Conservation (phyloP, 2,329 filamentous ascomycete genomes). For the Graphiopsis chlorocephala region DNA sequence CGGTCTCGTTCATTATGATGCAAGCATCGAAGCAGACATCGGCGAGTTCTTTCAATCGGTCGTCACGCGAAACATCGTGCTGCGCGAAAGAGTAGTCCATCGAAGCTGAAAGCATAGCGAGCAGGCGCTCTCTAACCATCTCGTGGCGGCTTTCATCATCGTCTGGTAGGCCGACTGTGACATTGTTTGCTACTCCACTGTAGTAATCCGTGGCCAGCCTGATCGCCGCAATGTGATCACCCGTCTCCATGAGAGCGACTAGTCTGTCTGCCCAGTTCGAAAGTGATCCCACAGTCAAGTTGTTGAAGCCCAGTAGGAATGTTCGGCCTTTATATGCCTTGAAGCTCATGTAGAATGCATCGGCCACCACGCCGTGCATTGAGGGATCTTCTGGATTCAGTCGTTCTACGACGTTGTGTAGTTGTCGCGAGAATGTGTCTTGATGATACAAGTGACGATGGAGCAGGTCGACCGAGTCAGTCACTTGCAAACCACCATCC, state of each 20-base stretch:
- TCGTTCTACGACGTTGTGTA: slow-evolving; percentile 81
- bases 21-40: slow-evolving; percentile 82
- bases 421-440: slow-evolving; percentile 84
- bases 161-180: slow-evolving; percentile 90
- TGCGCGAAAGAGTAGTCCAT: slow-evolving; percentile 78
- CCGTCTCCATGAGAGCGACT: slow-evolving; percentile 90
- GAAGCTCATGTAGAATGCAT: slow-evolving; percentile 98
- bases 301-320: slow-evolving; percentile 91
- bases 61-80: slow-evolving; percentile 52
- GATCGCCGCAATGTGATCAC: slow-evolving; percentile 93
- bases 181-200: slow-evolving; percentile 83
- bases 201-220: slow-evolving; percentile 90
- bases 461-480: slow-evolving; percentile 88
- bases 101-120: slow-evolving; percentile 92
- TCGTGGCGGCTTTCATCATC: slow-evolving; percentile 71
- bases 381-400: slow-evolving; percentile 81
- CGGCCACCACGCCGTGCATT: slow-evolving; percentile 93
- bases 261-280: slow-evolving; percentile 97
- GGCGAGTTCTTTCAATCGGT: slow-evolving; percentile 73
- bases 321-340: slow-evolving; percentile 90
- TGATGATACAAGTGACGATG: slow-evolving; percentile 89
- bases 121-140: slow-evolving; percentile 81
- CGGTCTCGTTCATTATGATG: slow-evolving; percentile 69
- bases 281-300: slow-evolving; percentile 82
- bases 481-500: slow-evolving; percentile 83